Conservation (phyloP, 768 basidiomycete genomes). For the Psilocybe cyanescens region DNA sequence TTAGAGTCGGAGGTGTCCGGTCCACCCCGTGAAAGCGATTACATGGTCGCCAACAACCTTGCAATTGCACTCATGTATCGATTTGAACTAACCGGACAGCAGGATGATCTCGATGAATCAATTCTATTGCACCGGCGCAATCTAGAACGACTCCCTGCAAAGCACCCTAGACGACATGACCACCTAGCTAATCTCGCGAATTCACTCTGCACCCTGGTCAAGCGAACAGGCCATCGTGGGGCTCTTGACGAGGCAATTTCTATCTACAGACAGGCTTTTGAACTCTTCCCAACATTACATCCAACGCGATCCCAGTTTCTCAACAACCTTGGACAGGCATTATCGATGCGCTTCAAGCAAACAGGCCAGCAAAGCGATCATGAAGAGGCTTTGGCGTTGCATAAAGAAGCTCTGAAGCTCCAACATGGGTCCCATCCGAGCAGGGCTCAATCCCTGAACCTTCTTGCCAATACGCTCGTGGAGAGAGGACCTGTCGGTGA, state of each 20-base stretch:
- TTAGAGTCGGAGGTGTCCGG: too few species aligned
- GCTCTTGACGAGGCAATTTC: neutral
- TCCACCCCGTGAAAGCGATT: too few species aligned
- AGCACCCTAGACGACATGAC: neutral
- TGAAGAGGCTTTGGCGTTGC: neutral
- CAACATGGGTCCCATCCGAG: neutral
- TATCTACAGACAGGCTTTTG: neutral
- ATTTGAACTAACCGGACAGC: neutral
- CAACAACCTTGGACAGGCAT: neutral
- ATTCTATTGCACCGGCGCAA: neutral
- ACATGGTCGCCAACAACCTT: neutral
- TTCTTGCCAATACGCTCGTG: neutral
- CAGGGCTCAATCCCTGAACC: neutral
- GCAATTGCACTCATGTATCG: neutral
- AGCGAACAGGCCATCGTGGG: neutral
- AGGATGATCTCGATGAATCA: neutral
- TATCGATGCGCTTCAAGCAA: neutral
- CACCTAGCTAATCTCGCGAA: neutral
- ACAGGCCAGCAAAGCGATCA: neutral
- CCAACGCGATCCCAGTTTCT: neutral
- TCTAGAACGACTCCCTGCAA: neutral
- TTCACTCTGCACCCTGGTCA: neutral
- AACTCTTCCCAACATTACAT: neutral
- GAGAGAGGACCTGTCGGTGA: neutral
- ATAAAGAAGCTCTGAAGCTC: neutral